These are phyloP conservation scores for Paramecium bursaria DNA, from an alignment of 73 alveolate genomes.

Conservation along the genomic window DNA sequence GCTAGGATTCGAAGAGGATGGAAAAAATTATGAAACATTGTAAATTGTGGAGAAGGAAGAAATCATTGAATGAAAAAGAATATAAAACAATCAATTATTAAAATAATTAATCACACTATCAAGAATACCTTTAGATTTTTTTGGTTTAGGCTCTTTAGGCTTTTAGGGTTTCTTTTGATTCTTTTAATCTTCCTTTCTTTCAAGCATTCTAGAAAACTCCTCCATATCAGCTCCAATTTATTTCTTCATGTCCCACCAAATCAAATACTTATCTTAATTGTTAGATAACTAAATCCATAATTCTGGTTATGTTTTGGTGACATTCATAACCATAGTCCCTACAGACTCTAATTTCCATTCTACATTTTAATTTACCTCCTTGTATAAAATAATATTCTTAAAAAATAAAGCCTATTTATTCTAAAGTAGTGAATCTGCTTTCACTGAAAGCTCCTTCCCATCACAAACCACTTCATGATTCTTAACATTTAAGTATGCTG, in stretches of 20 bases:
- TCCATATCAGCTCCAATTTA: conserved; percentile 44
- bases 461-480: conserved; percentile 23
- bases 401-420: too few species aligned
- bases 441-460: not conserved
- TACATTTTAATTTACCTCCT: too few species aligned
- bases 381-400: too few species aligned
- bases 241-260: conserved; percentile 48
- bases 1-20: conserved; percentile 38
- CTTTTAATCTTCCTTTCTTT: not conserved
- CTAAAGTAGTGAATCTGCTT: conserved; percentile 28
- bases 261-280: conserved; percentile 24
- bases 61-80: conserved; percentile 23
- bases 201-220: not conserved
- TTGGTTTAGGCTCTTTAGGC: too few species aligned
- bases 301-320: not conserved
- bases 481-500: conserved; percentile 50
- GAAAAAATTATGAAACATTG: not conserved
- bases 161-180: not conserved
- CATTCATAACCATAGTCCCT: conserved; percentile 34
- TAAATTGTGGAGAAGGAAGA: conserved; percentile 14
- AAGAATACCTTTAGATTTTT: too few species aligned
- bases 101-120: too few species aligned
- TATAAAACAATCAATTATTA: too few species aligned
- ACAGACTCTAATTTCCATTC: conserved; percentile 48
- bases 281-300: conserved; percentile 29